A percentile compares a stretch with the other conserved stretches of the same genome.
These are phyloP conservation scores for Colletotrichum tamarilloi DNA, from an alignment of 2,329 filamentous ascomycete genomes.

Conservation along the genomic window DNA sequence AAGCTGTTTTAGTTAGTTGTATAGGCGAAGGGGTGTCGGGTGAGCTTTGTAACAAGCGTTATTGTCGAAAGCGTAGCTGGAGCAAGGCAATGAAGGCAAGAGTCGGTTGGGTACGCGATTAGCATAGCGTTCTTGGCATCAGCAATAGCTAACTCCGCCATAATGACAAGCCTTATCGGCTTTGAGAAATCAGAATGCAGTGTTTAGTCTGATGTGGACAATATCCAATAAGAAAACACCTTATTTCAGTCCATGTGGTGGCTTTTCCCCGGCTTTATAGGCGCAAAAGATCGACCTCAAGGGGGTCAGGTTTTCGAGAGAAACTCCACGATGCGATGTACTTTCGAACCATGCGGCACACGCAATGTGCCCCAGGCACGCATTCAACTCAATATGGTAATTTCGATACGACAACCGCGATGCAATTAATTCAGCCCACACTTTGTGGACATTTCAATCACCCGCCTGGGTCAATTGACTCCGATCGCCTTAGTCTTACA, in stretches of 20 bases:
- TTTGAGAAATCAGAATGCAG: background rate
- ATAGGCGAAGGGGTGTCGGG: background rate
- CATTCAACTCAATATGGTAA: no score
- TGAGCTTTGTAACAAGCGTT: background rate
- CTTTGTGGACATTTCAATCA: background rate
- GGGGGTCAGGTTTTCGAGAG: no score
- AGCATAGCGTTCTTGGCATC: background rate
- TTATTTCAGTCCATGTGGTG: background rate
- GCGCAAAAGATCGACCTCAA: no score
- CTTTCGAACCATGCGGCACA: no score
- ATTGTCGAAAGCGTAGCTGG: background rate
- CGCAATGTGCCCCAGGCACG: no score
- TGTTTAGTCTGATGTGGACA: background rate
- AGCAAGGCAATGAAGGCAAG: background rate
- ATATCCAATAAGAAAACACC: background rate
- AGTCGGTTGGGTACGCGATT: background rate
- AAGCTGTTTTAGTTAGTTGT: constrained; percentile 1
- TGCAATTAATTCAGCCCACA: background rate
- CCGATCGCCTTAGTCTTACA: no score
- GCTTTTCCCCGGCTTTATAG: no score
- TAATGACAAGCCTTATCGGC: background rate
- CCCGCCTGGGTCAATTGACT: background rate
- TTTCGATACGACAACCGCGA: no score
- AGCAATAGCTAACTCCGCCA: background rate
- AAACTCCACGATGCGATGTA: no score